Percentiles rank a stretch among this genome's conserved stretches.
Evolutionary conservation across 2,329 filamentous ascomycete species (phyloP).

Genomic region (Thermothelomyces thermophilus): DNA sequence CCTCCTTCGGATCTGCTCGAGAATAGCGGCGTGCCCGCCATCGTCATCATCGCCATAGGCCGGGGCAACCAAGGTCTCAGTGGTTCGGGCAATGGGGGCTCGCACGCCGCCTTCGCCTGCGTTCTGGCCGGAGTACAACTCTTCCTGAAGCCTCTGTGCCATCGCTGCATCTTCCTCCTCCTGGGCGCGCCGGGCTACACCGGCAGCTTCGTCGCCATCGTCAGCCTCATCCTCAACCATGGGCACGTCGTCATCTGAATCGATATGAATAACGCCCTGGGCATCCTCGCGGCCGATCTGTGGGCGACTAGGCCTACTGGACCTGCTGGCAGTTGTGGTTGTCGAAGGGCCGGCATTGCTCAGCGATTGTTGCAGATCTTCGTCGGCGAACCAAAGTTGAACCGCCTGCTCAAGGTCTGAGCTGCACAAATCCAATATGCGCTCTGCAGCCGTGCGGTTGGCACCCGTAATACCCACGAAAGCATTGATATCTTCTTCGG

Average conservation of each 20-base stretch:
- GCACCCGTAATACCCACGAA: constrained; percentile 80
- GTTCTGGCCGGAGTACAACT: constrained; percentile 60
- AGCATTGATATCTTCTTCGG: constrained; percentile 60
- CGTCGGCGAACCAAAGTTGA: constrained; percentile 83
- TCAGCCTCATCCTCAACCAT: constrained; percentile 39
- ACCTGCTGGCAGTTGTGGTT: constrained; percentile 23
- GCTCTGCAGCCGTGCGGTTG: constrained; percentile 64
- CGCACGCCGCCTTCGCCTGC: constrained; percentile 59
- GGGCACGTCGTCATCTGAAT: constrained; percentile 61
- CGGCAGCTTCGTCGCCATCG: constrained; percentile 35
- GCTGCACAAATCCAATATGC: constrained; percentile 80
- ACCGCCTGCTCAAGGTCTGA: constrained; percentile 80
- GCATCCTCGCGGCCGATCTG: constrained; percentile 44
- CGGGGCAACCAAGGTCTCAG: constrained; percentile 83
- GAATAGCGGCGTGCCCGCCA: constrained; percentile 49
- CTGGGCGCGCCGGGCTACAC: constrained; percentile 43
- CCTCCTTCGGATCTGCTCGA: constrained; percentile 56
- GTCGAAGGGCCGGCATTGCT: constrained; percentile 32
- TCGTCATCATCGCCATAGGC: constrained; percentile 35
- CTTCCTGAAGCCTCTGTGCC: constrained; percentile 84
- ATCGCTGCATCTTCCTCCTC: constrained; percentile 90
- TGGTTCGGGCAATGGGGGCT: constrained; percentile 85
- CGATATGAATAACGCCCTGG: constrained; percentile 63
- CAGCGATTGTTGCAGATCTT: constrained; percentile 56
- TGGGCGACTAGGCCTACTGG: constrained; percentile 19